Evolutionary conservation across 2,329 filamentous ascomycete species (phyloP).

Genomic region (Hypomyces perniciosus): DNA sequence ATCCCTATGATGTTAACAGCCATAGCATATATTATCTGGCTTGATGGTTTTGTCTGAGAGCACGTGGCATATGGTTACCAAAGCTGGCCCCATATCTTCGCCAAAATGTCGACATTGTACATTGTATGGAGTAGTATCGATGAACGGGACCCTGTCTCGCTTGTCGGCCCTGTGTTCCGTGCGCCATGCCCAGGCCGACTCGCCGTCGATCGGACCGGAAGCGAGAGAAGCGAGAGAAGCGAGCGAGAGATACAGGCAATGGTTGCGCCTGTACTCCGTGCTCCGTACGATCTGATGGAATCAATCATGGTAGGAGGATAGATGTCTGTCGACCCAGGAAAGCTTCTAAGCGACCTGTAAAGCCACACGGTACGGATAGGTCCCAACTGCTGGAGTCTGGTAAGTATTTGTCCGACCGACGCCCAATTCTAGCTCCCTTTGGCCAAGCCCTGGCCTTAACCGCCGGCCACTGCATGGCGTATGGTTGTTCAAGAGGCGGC

Average conservation of each 20-base stretch:
- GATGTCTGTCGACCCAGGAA: too few species aligned
- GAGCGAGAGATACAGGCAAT: background rate
- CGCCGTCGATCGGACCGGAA: background rate
- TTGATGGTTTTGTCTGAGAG: background rate
- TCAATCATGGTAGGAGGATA: background rate
- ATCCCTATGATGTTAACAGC: background rate
- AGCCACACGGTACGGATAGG: background rate
- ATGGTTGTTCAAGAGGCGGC: background rate
- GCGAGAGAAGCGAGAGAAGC: background rate
- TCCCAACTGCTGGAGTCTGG: background rate
- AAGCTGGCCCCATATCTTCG: background rate
- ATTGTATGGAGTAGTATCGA: background rate
- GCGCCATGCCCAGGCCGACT: constrained; percentile 4
- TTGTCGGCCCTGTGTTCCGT: constrained; percentile 2
- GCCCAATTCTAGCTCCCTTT: background rate
- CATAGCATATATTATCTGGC: background rate
- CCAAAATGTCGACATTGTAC: background rate
- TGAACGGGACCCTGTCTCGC: background rate
- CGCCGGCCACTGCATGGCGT: background rate
- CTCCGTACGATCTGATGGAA: constrained; percentile 9
- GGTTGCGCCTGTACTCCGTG: background rate
- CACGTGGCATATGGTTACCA: background rate
- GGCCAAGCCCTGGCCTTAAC: background rate
- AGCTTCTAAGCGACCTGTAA: background rate
- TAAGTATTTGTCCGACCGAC: too few species aligned